Conservation (phyloP, 202 grass and related monocot genomes). For the Sporobolus alterniflorus region DNA sequence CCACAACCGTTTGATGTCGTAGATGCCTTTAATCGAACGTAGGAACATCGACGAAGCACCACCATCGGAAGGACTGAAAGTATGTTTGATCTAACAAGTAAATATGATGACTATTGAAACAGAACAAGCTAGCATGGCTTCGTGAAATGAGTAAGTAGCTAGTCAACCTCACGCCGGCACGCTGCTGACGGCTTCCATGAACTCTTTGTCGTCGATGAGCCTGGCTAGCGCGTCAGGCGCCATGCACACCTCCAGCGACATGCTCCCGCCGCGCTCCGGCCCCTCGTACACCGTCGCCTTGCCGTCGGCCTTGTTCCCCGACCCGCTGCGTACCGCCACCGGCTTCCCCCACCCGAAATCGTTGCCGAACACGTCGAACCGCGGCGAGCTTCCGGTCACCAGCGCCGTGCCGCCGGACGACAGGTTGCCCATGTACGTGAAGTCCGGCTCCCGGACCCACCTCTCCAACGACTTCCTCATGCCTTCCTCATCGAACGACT, state of each 20-base stretch:
- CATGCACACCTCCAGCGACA: constrained; percentile 39
- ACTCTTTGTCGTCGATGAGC: constrained; percentile 14
- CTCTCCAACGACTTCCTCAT: neutral
- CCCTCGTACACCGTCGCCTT: constrained; percentile 46
- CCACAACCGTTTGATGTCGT: too few relatives aligned
- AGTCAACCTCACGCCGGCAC: neutral
- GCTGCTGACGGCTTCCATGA: constrained; percentile 28
- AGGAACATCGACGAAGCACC: too few relatives aligned
- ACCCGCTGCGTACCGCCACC: constrained; percentile 27
- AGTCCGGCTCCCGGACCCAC: constrained; percentile 14
- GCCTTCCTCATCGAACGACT: constrained; percentile 6
- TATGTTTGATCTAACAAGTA: too few relatives aligned
- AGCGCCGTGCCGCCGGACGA: constrained; percentile 11
- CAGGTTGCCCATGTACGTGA: neutral
- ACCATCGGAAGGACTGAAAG: too few relatives aligned
- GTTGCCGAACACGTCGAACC: constrained; percentile 50
- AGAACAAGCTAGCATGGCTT: too few relatives aligned
- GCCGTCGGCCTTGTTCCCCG: constrained; percentile 42
- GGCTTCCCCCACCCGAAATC: constrained; percentile 57
- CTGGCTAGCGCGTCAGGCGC: neutral
- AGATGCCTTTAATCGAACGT: too few relatives aligned
- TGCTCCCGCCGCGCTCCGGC: constrained; percentile 25
- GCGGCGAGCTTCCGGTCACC: constrained; percentile 34
- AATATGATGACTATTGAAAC: too few relatives aligned
- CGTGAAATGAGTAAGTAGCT: too few relatives aligned